These are phyloP conservation scores for Torulaspora gathmanii DNA, from an alignment of 805 yeast genomes.

Conservation along the genomic window DNA sequence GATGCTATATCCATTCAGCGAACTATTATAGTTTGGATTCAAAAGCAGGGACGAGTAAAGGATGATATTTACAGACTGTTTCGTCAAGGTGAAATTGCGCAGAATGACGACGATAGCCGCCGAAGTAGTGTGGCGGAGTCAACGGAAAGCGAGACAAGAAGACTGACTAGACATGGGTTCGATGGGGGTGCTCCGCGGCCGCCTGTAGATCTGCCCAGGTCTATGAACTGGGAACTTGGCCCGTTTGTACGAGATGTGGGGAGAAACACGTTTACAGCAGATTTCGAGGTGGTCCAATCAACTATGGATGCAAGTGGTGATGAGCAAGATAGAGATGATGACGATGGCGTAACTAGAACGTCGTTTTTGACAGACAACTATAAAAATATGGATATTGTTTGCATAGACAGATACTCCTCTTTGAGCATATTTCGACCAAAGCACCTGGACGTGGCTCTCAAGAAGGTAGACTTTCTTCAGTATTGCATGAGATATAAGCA, in stretches of 20 bases:
- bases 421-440: constrained; percentile 25
- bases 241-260: constrained; percentile 18
- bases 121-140: constrained; percentile 8
- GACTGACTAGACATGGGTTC: constrained; percentile 11
- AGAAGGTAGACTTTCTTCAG: constrained; percentile 19
- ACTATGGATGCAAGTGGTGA: constrained; percentile 4
- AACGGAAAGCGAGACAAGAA: constrained; percentile 9
- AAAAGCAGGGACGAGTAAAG: constrained; percentile 18
- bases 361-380: constrained; percentile 28
- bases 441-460: constrained; percentile 19
- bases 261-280: constrained; percentile 22
- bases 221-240: constrained; percentile 16
- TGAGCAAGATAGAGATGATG: constrained; percentile 2
- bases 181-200: constrained; percentile 11
- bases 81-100: constrained; percentile 7
- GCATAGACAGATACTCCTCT: constrained; percentile 21
- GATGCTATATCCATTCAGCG: constrained; percentile 19
- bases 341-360: constrained; percentile 13
- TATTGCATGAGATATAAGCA: neutral
- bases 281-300: constrained; percentile 20
- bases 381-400: constrained; percentile 23
- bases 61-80: constrained; percentile 18
- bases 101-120: constrained; percentile 5
- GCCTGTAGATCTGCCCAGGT: constrained; percentile 13
- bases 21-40: constrained; percentile 26